Evolutionary conservation across 106 monocot genomes (phyloP), one percentile per base, ranked within the genome.

Genomic region (Acorus calamus): DNA sequence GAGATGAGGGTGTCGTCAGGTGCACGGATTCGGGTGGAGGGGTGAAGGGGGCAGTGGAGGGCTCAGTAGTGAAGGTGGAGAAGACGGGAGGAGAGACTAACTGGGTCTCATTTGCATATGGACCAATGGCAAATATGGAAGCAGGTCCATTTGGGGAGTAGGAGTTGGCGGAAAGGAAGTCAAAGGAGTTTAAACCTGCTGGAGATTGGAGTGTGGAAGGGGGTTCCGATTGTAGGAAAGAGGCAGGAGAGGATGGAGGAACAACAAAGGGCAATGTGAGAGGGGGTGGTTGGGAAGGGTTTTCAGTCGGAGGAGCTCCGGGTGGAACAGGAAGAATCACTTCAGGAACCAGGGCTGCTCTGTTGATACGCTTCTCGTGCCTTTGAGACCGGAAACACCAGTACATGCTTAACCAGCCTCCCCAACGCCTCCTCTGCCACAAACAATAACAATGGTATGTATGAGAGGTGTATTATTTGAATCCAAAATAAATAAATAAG

Each of bases 21-120:
- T 87, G 85, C 7, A 90, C 60, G 14, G 84, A 56, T 63, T 96
- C 94, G 5, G 94, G 84, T 52, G 94, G 94, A 3, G 94, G 94
- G 55, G 91, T 98, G 12, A 98, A 78, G 12, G 87, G 74, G 28
- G 96, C 87, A 42, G 96, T 98, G 12, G 84, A 85, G 45, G 96
- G 91, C 73, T 98, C 96, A 42, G 96, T 98, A 61, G 87, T 96
- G 69, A 96, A 85, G 14, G 87, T 81, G 14, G 93, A 93, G 70
- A 93, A 93, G 8, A 78, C 88, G 2, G 96, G 96, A 3, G 96
- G 96, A 11, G 96, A 87, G 14, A 98, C 96, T 63, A 85, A 66
- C 62, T 98, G 96, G 14, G 85, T 91, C 62, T 98, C 96, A 53
- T 91, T 69, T 55, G 85, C 91, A 63, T 91, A 98, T 4, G 96